These are phyloP conservation scores for Hypoxylon sp. DNA, from an alignment of 2,329 filamentous ascomycete genomes.

Conservation along the genomic window DNA sequence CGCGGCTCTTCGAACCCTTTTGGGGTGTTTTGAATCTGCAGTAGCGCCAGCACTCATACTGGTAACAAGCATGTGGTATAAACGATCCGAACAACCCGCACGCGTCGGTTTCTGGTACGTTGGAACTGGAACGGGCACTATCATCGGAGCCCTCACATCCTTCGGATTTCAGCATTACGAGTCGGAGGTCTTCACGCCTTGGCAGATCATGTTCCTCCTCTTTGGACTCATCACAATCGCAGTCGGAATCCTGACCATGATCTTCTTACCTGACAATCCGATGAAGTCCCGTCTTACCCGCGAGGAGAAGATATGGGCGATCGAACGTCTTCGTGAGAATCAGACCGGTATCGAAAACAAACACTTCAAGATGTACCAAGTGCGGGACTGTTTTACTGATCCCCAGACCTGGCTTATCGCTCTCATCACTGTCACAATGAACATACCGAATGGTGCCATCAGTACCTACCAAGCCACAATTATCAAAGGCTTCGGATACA, in stretches of 20 bases:
- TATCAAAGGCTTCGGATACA: constrained; percentile 61
- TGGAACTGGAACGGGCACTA: constrained; percentile 60
- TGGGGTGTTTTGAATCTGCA: constrained; percentile 68
- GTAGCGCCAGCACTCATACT: constrained; percentile 69
- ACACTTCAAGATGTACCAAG: constrained; percentile 49
- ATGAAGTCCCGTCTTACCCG: constrained; percentile 47
- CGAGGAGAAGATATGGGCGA: constrained; percentile 49
- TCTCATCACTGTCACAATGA: constrained; percentile 45
- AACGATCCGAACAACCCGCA: constrained; percentile 69
- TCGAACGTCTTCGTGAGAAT: constrained; percentile 50
- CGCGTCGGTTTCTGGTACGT: constrained; percentile 73
- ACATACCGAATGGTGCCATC: constrained; percentile 58
- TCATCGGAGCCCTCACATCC: constrained; percentile 59
- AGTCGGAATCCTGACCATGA: constrained; percentile 43
- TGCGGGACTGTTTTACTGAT: constrained; percentile 47
- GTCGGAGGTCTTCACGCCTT: constrained; percentile 59
- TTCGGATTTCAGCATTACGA: constrained; percentile 65
- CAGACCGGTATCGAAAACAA: constrained; percentile 52
- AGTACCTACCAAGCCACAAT: constrained; percentile 61
- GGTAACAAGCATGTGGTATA: constrained; percentile 70
- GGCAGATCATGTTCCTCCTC: constrained; percentile 67
- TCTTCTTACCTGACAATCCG: constrained; percentile 49
- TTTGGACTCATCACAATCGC: constrained; percentile 57
- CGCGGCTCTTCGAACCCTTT: constrained; percentile 63
- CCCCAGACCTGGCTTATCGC: constrained; percentile 49